phyloP scores from a whole-genome alignment of 176 grass and related monocot species.

The Carex littledalei region DNA sequence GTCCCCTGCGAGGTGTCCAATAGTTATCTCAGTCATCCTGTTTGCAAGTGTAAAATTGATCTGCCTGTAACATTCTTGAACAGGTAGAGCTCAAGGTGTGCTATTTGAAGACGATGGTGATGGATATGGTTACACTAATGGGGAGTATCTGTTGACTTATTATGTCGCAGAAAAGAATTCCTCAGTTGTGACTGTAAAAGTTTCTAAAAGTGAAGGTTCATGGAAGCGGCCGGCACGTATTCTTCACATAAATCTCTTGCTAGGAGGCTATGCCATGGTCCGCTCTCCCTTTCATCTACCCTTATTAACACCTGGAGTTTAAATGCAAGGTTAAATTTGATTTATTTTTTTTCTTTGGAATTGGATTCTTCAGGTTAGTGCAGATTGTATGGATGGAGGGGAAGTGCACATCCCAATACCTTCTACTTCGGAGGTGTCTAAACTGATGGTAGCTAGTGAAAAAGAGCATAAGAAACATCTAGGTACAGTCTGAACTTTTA shows the following conservation, averaged over 20 bases:
- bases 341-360: not conserved
- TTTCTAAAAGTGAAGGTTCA: slow-evolving; percentile 61
- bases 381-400: slow-evolving; percentile 63
- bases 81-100: slow-evolving; percentile 81
- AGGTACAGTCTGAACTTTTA: slow-evolving; percentile 33
- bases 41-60: not conserved
- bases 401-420: slow-evolving; percentile 62
- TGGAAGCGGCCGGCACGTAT: slow-evolving; percentile 53
- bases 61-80: slow-evolving; percentile 21
- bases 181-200: slow-evolving; percentile 52
- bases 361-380: slow-evolving; percentile 48
- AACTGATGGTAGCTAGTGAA: slow-evolving; percentile 53
- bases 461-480: slow-evolving; percentile 45
- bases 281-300: slow-evolving; percentile 2
- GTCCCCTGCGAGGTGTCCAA: too few species aligned
- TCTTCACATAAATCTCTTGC: slow-evolving; percentile 57
- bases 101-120: slow-evolving; percentile 87
- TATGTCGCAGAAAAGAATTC: slow-evolving; percentile 64
- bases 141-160: slow-evolving; percentile 70
- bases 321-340: slow-evolving; percentile 1
- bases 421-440: slow-evolving; percentile 47
- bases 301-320: not conserved
- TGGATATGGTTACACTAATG: slow-evolving; percentile 67
- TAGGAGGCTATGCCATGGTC: slow-evolving; percentile 85
- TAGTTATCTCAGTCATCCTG: not conserved